These are phyloP conservation scores for Pseudopyricularia cyperi DNA, from an alignment of 2,329 filamentous ascomycete species.

Conservation along the genomic window DNA sequence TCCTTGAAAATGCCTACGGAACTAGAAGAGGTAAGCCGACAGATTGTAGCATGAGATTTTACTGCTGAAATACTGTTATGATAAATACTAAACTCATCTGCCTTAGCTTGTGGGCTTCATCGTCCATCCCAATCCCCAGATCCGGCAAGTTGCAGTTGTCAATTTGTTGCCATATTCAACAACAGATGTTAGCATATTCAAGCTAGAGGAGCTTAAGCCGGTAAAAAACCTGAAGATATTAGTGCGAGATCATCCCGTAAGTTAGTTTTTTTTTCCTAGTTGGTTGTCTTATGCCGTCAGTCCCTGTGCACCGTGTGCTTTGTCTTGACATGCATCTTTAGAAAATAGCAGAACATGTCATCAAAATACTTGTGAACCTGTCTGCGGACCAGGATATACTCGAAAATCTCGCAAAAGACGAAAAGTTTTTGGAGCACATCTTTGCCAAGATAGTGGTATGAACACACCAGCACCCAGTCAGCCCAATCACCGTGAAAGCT, in stretches of 20 bases:
- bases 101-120: slow-evolving; percentile 81
- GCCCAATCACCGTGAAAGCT: not conserved
- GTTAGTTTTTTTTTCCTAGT: slow-evolving; percentile 14
- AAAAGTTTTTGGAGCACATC: slow-evolving; percentile 65
- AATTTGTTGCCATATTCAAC: slow-evolving; percentile 75
- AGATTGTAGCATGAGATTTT: not conserved
- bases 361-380: slow-evolving; percentile 82
- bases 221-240: slow-evolving; percentile 80
- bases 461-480: slow-evolving; percentile 5
- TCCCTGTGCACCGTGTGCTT: not conserved
- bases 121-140: slow-evolving; percentile 80
- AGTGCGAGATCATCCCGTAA: slow-evolving; percentile 68
- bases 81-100: slow-evolving; percentile 1
- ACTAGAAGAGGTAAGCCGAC: slow-evolving; percentile 52
- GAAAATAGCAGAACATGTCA: slow-evolving; percentile 84
- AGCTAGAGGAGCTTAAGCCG: slow-evolving; percentile 62
- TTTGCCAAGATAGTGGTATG: slow-evolving; percentile 62
- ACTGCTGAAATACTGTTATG: too few species aligned
- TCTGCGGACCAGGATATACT: slow-evolving; percentile 67
- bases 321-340: slow-evolving; percentile 18
- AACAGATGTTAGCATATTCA: slow-evolving; percentile 68
- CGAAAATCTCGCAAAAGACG: slow-evolving; percentile 59
- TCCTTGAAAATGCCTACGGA: slow-evolving; percentile 53
- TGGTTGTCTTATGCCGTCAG: not conserved
- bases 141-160: slow-evolving; percentile 74